These are phyloP conservation scores for Orbilia quercus DNA, from an alignment of 2,329 filamentous ascomycete genomes.

Conservation along the genomic window DNA sequence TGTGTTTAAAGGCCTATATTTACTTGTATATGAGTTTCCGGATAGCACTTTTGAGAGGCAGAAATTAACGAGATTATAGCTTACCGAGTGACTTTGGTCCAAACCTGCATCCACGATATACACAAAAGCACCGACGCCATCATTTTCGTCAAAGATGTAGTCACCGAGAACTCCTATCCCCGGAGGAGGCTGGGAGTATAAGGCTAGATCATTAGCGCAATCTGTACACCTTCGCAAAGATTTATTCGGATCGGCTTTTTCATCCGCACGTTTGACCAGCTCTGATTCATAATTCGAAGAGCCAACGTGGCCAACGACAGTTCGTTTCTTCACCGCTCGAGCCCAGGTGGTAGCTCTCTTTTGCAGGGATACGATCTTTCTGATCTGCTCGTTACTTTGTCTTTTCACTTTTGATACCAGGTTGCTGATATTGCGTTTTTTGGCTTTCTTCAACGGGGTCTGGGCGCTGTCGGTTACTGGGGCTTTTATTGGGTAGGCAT, in stretches of 20 bases:
- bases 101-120: constrained; percentile 38
- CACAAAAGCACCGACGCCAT: constrained; percentile 21
- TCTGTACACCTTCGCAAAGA: background rate
- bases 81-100: constrained; percentile 24
- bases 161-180: background rate
- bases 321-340: background rate
- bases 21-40: background rate
- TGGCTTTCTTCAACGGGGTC: background rate
- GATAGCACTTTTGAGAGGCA: background rate
- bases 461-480: background rate
- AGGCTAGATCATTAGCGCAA: constrained; percentile 18
- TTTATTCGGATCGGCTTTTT: background rate
- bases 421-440: background rate
- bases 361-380: background rate
- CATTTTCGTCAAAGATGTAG: constrained; percentile 35
- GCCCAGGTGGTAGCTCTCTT: background rate
- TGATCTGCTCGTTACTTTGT: background rate
- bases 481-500: background rate
- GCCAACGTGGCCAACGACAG: too few relatives aligned
- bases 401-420: too few relatives aligned
- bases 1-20: constrained; percentile 21
- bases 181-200: constrained; percentile 19
- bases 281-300: too few relatives aligned
- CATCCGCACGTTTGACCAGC: background rate
- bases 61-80: background rate